Percentiles rank a stretch among this genome's conserved stretches.
Conservation (phyloP, 2,329 filamentous ascomycete genomes). For the Metarhizium humberi region DNA sequence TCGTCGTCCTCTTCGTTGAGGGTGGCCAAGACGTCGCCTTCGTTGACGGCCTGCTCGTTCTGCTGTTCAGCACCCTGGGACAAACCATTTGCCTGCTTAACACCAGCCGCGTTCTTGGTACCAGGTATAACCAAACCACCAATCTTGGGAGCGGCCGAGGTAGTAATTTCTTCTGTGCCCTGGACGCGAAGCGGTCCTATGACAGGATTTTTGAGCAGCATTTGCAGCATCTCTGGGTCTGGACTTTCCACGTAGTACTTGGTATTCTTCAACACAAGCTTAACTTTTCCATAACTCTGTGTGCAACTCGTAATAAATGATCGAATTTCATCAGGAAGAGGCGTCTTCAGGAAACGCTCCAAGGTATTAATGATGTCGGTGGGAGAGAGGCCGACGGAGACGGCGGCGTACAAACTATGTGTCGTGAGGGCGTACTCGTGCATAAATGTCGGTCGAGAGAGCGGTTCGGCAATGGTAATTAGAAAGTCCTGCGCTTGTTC, state of each 20-base stretch:
- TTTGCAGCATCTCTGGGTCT: conserved; percentile 78
- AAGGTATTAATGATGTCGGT: conserved; percentile 84
- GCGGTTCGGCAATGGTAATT: conserved; percentile 88
- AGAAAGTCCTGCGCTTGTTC: conserved; percentile 87
- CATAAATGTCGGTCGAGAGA: conserved; percentile 80
- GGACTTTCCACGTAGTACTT: conserved; percentile 90
- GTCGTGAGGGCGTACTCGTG: conserved; percentile 91
- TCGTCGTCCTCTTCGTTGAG: conserved; percentile 82
- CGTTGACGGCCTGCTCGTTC: conserved; percentile 42
- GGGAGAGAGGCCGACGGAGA: conserved; percentile 85
- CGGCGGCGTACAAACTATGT: conserved; percentile 89
- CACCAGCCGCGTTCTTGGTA: conserved; percentile 84
- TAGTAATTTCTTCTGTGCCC: conserved; percentile 61
- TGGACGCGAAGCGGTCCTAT: conserved; percentile 76
- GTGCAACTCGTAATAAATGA: conserved; percentile 73
- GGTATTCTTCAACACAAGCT: conserved; percentile 88
- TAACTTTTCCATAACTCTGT: conserved; percentile 88
- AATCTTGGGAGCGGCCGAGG: conserved; percentile 76
- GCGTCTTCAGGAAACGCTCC: conserved; percentile 81
- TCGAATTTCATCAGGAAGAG: conserved; percentile 70
- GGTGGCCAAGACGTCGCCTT: conserved; percentile 61
- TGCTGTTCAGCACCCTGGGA: conserved; percentile 24
- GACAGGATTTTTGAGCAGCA: conserved; percentile 71
- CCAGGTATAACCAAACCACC: conserved; percentile 85
- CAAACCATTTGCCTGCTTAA: conserved; percentile 57